A percentile compares a stretch with the other conserved stretches of the same genome.
Evolutionary conservation across 345 rosid species (phyloP).

Genomic region (Linum trigynum): DNA sequence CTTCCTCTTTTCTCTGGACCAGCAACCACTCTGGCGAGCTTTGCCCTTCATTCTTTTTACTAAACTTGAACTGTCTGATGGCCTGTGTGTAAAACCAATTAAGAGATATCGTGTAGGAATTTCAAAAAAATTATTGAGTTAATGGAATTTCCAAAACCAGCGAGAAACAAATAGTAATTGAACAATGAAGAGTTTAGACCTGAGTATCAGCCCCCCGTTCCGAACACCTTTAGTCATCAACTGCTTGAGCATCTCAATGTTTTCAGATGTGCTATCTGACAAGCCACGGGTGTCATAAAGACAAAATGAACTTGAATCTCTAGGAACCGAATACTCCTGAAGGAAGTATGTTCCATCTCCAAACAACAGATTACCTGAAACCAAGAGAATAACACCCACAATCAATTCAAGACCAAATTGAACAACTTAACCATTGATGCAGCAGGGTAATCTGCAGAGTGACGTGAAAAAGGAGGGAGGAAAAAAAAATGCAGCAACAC

Average conservation of each 20-base stretch:
- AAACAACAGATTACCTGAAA: conserved; percentile 32
- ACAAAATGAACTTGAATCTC: conserved; percentile 54
- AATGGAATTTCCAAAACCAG: not conserved
- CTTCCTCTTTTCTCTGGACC: conserved; percentile 25
- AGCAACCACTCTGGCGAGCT: conserved; percentile 24
- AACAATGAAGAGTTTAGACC: conserved; percentile 29
- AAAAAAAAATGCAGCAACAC: conserved; percentile 5
- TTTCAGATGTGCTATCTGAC: conserved; percentile 29
- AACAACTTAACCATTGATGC: not conserved
- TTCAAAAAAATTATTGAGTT: not conserved
- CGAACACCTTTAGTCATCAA: conserved; percentile 63
- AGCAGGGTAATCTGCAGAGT: not conserved
- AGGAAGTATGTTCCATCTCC: conserved; percentile 65
- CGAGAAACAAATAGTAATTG: not conserved
- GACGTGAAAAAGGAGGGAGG: not conserved
- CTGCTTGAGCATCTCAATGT: conserved; percentile 34
- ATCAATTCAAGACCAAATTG: not conserved
- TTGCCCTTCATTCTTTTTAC: conserved; percentile 32
- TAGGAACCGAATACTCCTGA: conserved; percentile 63
- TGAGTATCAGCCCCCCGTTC: conserved; percentile 44
- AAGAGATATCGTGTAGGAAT: not conserved
- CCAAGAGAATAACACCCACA: not conserved
- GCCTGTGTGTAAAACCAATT: conserved; percentile 32
- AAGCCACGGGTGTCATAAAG: conserved; percentile 61
- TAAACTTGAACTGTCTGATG: conserved; percentile 40